Base-by-base conservation (phyloP, 164 flowering plant genomes). In the Vitis amurensis region DNA sequence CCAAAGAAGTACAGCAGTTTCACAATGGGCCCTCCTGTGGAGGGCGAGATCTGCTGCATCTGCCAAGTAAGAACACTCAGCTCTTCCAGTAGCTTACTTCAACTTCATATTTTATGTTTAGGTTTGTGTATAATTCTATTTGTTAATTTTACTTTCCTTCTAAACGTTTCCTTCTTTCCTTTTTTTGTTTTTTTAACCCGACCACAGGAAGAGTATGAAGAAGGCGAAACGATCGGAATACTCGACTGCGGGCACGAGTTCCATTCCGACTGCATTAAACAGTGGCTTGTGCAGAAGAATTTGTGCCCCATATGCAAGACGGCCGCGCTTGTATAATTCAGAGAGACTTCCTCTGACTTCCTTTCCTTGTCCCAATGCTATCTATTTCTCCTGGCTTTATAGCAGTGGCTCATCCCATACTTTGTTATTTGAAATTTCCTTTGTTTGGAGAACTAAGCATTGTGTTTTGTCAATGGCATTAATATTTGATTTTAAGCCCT, bases 191-290 rank as follows among this genome's bases (percentile, higher is more conserved):
- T 64, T n/a, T 23, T 13, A 63, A 17, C 55, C 50, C 52, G 9
- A 17, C 8, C 23, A 14, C 66, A 64, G 57, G 67, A 64, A 12
- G 67, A 50, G 7, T 50, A 11, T 12, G 55, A 3, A 5, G 44
- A 50, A 56, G 55, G 8, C 44, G 51, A 2, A 37, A 51, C 9
- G 8, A 50, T 11, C 19, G 19, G 44, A 7, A 23, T 1, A 15
- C 57, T 64, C 13, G 44, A 23, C 16, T 50, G 67, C 29, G 44
- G 44, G 2, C 67, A 64, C 17, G 57, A 63, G 0, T 76, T 56
- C 48, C 78, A 76, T 37, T 19, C 10, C 65, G 12, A 48, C 29
- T 76, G 78, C 68, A 71, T 76, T 13, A 68, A 19, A 30, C 23
- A 50, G 16, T 75, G 78, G 78, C 55, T 71, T 5, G 1, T 19